phyloP scores from a whole-genome alignment of 306 rosid genomes.

The Sicyos edulis region DNA sequence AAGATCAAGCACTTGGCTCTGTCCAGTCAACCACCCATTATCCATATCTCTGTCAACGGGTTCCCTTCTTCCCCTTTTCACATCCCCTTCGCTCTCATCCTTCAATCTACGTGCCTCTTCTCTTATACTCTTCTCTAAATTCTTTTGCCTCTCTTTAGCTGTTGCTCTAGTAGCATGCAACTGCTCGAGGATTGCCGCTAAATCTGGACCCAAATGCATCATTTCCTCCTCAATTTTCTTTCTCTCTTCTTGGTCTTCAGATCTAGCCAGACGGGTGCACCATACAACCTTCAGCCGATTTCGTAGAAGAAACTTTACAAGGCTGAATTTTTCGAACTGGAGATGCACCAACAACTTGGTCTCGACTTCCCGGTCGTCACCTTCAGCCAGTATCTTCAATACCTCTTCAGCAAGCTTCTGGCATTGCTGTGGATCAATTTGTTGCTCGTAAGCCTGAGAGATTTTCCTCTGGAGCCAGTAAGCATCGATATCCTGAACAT shows the following conservation, averaged over 20 bases:
- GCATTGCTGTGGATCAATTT: conserved; percentile 83
- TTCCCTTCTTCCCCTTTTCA: conserved; percentile 62
- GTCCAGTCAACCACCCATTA: conserved; percentile 74
- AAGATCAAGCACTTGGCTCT: conserved; percentile 76
- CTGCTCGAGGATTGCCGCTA: conserved; percentile 82
- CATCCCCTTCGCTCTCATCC: conserved; percentile 69
- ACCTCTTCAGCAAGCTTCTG: conserved; percentile 87
- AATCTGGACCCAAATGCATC: conserved; percentile 56
- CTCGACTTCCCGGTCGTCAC: conserved; percentile 74
- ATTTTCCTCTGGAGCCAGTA: conserved; percentile 98
- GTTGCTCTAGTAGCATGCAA: conserved; percentile 78
- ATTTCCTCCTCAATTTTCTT: conserved; percentile 83
- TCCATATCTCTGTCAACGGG: conserved; percentile 64
- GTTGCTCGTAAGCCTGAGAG: conserved; percentile 78
- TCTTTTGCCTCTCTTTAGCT: conserved; percentile 89
- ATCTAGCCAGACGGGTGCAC: conserved; percentile 89
- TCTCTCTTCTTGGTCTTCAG: conserved; percentile 75
- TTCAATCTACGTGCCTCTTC: conserved; percentile 87
- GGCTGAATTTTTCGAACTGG: conserved; percentile 64
- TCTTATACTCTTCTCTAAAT: conserved; percentile 80
- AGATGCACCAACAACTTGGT: conserved; percentile 56
- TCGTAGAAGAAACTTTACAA: conserved; percentile 58
- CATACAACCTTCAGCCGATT: conserved; percentile 80
- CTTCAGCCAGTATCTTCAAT: conserved; percentile 71
- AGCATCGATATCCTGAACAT: conserved; percentile 93